Evolutionary conservation across 108 stramenopile species (phyloP).

Genomic region (Discostella pseudostelligera): DNA sequence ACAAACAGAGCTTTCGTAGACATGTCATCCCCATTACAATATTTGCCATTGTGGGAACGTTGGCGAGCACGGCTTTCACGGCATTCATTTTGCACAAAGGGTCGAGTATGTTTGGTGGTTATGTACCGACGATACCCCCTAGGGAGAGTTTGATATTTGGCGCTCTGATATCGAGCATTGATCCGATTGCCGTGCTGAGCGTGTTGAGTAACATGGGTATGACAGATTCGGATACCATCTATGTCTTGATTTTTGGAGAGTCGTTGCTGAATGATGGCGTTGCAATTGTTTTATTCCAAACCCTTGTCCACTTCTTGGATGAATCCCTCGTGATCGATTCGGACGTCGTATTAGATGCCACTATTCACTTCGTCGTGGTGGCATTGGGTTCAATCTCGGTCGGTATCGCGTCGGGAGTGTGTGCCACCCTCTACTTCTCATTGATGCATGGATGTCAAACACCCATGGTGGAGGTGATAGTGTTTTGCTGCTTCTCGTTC

Average conservation of each 20-base stretch:
- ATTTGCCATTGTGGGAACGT: constrained; percentile 79
- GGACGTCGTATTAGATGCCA: constrained; percentile 59
- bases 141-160: constrained; percentile 85
- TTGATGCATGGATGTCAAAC: constrained; percentile 45
- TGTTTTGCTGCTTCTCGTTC: constrained; percentile 58
- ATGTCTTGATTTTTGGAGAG: constrained; percentile 93
- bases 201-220: constrained; percentile 77
- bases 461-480: constrained; percentile 54
- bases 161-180: constrained; percentile 85
- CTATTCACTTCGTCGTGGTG: constrained; percentile 79
- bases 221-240: constrained; percentile 74
- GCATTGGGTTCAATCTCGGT: constrained; percentile 60
- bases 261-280: constrained; percentile 95
- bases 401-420: constrained; percentile 49
- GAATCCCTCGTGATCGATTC: constrained; percentile 67
- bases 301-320: constrained; percentile 84
- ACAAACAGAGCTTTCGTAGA: constrained; percentile 73
- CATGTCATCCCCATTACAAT: constrained; percentile 78
- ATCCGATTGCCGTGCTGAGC: constrained; percentile 84
- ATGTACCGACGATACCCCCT: constrained; percentile 61
- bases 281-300: constrained; percentile 83
- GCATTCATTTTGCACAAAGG: constrained; percentile 71
- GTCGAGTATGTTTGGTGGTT: constrained; percentile 38
- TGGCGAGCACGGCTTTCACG: constrained; percentile 73
- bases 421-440: constrained; percentile 56